Evolutionary conservation across 495 filamentous ascomycete genomes (phyloP).

Genomic region (Aspergillus sparsus): DNA sequence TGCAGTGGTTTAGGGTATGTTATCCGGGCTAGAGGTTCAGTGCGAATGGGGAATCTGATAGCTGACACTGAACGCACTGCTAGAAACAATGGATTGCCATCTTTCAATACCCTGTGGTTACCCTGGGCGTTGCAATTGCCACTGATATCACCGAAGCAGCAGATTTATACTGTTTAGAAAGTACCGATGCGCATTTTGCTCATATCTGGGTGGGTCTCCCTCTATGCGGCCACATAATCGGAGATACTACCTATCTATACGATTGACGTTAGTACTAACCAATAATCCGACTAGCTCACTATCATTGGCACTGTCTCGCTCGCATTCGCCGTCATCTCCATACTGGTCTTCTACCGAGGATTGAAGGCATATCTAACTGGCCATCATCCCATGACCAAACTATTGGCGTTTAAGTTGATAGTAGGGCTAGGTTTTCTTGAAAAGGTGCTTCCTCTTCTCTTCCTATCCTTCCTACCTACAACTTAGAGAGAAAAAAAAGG

Average conservation of each 20-base stretch:
- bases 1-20: slow-evolving; percentile 27
- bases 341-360: slow-evolving; percentile 30
- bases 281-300: slow-evolving; percentile 22
- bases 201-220: slow-evolving; percentile 36
- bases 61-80: neutral
- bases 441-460: slow-evolving; percentile 16
- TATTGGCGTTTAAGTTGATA: slow-evolving; percentile 37
- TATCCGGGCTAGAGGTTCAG: neutral
- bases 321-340: slow-evolving; percentile 24
- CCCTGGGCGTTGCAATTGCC: slow-evolving; percentile 29
- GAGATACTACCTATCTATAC: too few species aligned
- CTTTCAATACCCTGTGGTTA: slow-evolving; percentile 35
- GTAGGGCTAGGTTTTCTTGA: slow-evolving; percentile 35
- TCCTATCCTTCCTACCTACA: neutral
- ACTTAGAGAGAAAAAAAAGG: neutral
- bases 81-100: slow-evolving; percentile 31
- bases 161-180: slow-evolving; percentile 33
- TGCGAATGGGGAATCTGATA: neutral
- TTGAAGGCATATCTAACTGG: slow-evolving; percentile 26
- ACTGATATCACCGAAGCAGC: slow-evolving; percentile 35
- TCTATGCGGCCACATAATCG: too few species aligned
- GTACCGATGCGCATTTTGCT: slow-evolving; percentile 31
- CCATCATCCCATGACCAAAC: slow-evolving; percentile 31
- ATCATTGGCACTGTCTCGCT: slow-evolving; percentile 30
- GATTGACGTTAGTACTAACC: neutral